phyloP scores from a whole-genome alignment of 306 rosid species.

The Sindora glabra region DNA sequence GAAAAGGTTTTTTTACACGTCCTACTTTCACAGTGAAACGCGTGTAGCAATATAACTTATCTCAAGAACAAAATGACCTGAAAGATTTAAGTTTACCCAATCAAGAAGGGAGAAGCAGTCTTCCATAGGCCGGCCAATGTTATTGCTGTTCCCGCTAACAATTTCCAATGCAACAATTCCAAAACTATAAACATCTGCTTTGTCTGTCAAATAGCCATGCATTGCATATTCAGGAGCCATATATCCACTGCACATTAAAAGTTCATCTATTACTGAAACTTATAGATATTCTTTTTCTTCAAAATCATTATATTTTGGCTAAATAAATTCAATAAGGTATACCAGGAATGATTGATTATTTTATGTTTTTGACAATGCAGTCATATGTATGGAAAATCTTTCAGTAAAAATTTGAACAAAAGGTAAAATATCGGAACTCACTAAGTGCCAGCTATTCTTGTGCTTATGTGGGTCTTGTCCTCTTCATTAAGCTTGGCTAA shows the following conservation, averaged over 20 bases:
- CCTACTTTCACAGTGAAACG: too few species aligned
- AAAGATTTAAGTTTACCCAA: not conserved
- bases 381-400: too few species aligned
- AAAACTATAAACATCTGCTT: constrained; percentile 47
- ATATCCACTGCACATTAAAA: constrained; percentile 5
- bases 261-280: too few species aligned
- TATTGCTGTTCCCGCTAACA: constrained; percentile 33
- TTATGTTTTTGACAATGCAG: too few species aligned
- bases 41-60: too few species aligned
- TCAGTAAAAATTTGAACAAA: too few species aligned
- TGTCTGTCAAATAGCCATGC: constrained; percentile 42
- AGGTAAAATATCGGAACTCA: not conserved
- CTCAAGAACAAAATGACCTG: too few species aligned
- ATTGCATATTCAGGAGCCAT: constrained; percentile 28
- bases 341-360: too few species aligned
- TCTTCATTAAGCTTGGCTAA: constrained; percentile 44
- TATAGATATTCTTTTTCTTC: too few species aligned
- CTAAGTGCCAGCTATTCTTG: constrained; percentile 35
- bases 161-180: constrained; percentile 38
- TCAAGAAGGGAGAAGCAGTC: constrained; percentile 19
- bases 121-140: constrained; percentile 12
- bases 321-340: too few species aligned
- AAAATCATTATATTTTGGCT: too few species aligned
- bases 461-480: constrained; percentile 37
- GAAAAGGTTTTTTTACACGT: too few species aligned